Percentiles rank a stretch among this genome's conserved stretches.
Evolutionary conservation across 2,329 filamentous ascomycete genomes (phyloP).

Genomic region (Sphaceloma murrayae): DNA sequence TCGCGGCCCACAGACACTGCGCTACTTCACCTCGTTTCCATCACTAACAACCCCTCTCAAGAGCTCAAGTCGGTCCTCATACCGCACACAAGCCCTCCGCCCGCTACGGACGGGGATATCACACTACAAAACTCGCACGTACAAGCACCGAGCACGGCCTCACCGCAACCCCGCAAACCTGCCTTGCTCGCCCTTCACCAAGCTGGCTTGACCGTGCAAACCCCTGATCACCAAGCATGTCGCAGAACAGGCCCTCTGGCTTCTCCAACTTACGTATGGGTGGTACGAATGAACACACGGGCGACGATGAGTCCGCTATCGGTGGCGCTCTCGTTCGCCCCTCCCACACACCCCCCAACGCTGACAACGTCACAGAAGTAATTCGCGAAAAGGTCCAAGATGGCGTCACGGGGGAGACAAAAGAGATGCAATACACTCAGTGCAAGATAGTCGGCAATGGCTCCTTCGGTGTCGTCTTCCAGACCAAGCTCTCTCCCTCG

Average conservation of each 20-base stretch:
- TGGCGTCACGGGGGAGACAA: constrained; percentile 90
- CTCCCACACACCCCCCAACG: constrained; percentile 18
- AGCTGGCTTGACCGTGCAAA: constrained; percentile 13
- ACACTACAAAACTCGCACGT: not conserved
- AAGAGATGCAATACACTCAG: constrained; percentile 95
- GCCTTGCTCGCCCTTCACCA: constrained; percentile 1
- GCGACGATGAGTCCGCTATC: not conserved
- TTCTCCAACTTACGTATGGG: constrained; percentile 90
- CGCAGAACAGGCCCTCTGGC: constrained; percentile 81
- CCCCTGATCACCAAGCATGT: constrained; percentile 49
- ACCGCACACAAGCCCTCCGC: not conserved
- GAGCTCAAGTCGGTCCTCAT: not conserved
- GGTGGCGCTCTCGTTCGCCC: constrained; percentile 14
- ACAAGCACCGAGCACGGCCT: constrained; percentile 8
- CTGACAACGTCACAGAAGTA: constrained; percentile 58
- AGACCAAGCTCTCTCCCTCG: constrained; percentile 95
- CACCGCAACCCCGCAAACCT: constrained; percentile 5
- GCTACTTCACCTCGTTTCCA: constrained; percentile 1
- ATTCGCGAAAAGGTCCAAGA: constrained; percentile 99
- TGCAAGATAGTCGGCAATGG: constrained; percentile 99
- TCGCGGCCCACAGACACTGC: constrained; percentile 4
- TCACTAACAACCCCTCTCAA: constrained; percentile 11
- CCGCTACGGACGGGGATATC: constrained; percentile 3
- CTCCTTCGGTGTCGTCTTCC: constrained; percentile 96
- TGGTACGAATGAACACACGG: constrained; percentile 47